These are phyloP conservation scores for Kwoniella mangroviensis DNA, from an alignment of 768 basidiomycete species.

Conservation along the genomic window DNA sequence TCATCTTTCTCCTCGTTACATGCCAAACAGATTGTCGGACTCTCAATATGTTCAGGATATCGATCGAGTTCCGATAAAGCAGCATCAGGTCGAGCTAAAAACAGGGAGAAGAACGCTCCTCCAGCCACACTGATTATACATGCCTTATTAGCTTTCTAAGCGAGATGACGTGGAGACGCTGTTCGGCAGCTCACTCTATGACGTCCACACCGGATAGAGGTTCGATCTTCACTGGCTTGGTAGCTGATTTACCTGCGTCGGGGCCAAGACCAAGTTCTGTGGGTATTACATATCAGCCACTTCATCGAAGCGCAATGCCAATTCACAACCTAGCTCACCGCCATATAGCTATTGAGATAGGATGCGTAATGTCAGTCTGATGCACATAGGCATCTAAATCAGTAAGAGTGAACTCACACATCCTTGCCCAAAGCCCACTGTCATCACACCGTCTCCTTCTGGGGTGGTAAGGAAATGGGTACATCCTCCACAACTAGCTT, in stretches of 20 bases:
- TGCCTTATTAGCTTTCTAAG: neutral
- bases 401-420: conserved; percentile 28
- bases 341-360: conserved; percentile 40
- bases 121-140: conserved; percentile 69
- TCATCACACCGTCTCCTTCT: conserved; percentile 79
- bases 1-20: conserved; percentile 73
- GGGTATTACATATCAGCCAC: neutral
- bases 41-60: conserved; percentile 73
- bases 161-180: neutral
- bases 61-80: conserved; percentile 68
- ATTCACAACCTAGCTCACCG: conserved; percentile 15
- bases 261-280: conserved; percentile 49
- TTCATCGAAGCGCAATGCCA: neutral
- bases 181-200: conserved; percentile 64
- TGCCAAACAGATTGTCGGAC: conserved; percentile 69
- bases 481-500: conserved; percentile 78
- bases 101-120: conserved; percentile 82
- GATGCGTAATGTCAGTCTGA: conserved; percentile 32
- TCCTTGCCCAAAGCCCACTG: conserved; percentile 64
- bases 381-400: too few relatives aligned
- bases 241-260: conserved; percentile 67
- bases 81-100: conserved; percentile 76
- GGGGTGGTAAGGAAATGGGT: conserved; percentile 78
- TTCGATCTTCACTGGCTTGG: conserved; percentile 61
- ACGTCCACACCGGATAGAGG: conserved; percentile 80